Evolutionary conservation across 108 stramenopile species (phyloP), one percentile per base, ranked within the genome.

Genomic region (Discostella stelligeroides): DNA sequence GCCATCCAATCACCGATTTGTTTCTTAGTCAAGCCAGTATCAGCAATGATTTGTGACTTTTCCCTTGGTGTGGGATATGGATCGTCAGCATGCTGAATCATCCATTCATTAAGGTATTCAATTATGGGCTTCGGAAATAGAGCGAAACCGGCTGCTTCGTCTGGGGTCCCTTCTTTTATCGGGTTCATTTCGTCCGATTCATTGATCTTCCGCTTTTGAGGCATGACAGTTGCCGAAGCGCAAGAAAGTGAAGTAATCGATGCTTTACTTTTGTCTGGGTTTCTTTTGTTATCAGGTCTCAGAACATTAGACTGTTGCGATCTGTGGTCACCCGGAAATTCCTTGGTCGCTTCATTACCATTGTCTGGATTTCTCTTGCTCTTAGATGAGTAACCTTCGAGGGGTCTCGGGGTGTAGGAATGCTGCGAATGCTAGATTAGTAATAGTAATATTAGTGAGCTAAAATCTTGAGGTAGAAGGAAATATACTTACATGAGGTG

Each of bases 401-500:
- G 56, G 9, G 70, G 70, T 29, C 70, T 66, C 21, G 79, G 79
- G 11, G 79, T 79, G 21, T 72, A 79, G 2, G 79, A 63, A 46
- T 79, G 79, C 76, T 77, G 39, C 8, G n/a, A 38, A 23, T 2
- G 39, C 34, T 14, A 39, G 47, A 14, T 25, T 41, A 0, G 39
- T 28, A 21, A 61, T 25, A 17, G 24, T 20, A 49, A 9, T 47
- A 48, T 28, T 0, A 37, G 23, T 15, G 3, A 55, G 46, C 49
- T 54, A 12, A 42, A 41, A 13, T 15, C 25, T 41, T 21, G 6
- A 45, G 1, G 64, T 25, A 58, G 39, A 64, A 11, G 17, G 7
- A 23, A 37, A 8, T 4, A 17, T 3, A 71, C 77, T 78, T 51
- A 78, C 77, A 30, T 79, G 77, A 2, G 88, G 81, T 13, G 88